Percentiles rank a stretch among this genome's conserved stretches.
phyloP scores from a whole-genome alignment of 306 rosid species.

The Crataegus laevigata region DNA sequence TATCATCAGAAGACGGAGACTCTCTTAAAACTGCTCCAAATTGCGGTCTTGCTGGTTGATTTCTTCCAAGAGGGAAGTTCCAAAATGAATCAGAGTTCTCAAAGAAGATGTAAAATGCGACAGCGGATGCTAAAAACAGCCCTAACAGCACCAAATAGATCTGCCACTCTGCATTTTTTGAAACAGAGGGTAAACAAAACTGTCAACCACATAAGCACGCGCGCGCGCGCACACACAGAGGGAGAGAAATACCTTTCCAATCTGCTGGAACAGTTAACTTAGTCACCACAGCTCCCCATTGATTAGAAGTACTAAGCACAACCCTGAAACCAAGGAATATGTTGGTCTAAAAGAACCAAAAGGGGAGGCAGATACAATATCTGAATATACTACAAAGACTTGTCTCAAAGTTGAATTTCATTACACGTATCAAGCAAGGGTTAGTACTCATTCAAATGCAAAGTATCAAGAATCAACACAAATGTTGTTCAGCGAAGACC shows the following conservation, averaged over 20 bases:
- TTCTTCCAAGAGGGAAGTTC: constrained; percentile 63
- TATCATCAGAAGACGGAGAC: constrained; percentile 53
- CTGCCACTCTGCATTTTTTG: constrained; percentile 92
- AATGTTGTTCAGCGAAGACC: not conserved
- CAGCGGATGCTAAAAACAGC: constrained; percentile 64
- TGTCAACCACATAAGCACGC: not conserved
- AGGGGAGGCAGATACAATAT: not conserved
- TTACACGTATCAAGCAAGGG: not conserved
- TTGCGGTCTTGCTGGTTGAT: constrained; percentile 54
- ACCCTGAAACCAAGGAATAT: constrained; percentile 40
- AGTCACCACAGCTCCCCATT: constrained; percentile 87
- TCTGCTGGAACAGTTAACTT: constrained; percentile 86
- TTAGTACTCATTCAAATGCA: not conserved
- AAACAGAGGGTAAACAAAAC: not conserved
- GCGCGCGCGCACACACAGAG: not conserved
- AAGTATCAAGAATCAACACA: not conserved
- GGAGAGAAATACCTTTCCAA: constrained; percentile 74
- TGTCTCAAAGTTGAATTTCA: not conserved
- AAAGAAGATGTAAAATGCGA: constrained; percentile 70
- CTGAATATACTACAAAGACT: not conserved
- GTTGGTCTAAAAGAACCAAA: not conserved
- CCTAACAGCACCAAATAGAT: constrained; percentile 72
- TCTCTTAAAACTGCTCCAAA: constrained; percentile 38
- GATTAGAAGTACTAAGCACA: constrained; percentile 62
- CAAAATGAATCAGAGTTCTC: constrained; percentile 89